phyloP scores from a whole-genome alignment of 176 grass and related monocot genomes.

The Aegilops speltoides region DNA sequence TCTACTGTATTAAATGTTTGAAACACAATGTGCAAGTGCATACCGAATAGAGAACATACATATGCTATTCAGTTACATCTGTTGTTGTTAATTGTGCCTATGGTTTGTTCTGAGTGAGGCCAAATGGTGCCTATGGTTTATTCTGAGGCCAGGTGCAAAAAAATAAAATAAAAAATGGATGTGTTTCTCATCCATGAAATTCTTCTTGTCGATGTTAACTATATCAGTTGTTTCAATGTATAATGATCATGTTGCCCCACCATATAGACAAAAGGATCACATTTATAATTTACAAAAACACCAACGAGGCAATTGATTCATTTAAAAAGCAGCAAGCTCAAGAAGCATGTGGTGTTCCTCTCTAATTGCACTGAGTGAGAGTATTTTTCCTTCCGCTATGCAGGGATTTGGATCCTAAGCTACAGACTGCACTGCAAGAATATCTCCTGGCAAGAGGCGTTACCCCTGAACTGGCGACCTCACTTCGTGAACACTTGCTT shows the following conservation, averaged over 20 bases:
- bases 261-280: not conserved
- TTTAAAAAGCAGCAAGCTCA: not conserved
- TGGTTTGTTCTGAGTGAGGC: not conserved
- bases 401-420: slow-evolving; percentile 55
- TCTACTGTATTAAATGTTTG: not conserved
- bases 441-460: slow-evolving; percentile 64
- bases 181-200: not conserved
- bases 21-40: not conserved
- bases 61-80: not conserved
- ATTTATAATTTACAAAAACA: not conserved
- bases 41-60: not conserved
- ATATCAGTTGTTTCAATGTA: not conserved
- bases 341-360: not conserved
- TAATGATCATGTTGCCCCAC: not conserved
- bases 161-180: not conserved
- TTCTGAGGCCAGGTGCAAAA: not conserved
- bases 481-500: slow-evolving; percentile 47
- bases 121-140: not conserved
- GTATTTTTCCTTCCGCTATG: slow-evolving; percentile 8
- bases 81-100: not conserved
- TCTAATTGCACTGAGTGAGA: not conserved
- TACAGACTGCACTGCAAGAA: slow-evolving; percentile 47
- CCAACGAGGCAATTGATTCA: not conserved
- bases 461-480: slow-evolving; percentile 36
- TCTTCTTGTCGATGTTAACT: not conserved